These are phyloP conservation scores for Centrapalus pauciflorus DNA, from an alignment of 129 eudicot species.

Conservation along the genomic window DNA sequence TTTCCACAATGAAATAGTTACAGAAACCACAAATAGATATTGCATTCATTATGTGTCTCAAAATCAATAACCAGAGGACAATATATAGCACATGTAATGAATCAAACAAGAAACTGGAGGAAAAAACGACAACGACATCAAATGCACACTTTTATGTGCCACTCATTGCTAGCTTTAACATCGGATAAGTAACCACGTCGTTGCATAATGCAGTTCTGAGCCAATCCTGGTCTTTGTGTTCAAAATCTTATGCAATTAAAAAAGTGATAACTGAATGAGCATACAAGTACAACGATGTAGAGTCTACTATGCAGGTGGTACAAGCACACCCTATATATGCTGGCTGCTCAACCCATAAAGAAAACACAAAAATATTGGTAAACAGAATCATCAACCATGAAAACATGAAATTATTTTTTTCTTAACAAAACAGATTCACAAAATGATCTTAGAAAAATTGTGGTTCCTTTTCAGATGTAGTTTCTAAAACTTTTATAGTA, in stretches of 20 bases:
- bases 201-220: slow-evolving; percentile 7
- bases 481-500: no score
- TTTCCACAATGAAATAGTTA: slow-evolving; percentile 3
- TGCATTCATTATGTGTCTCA: not conserved
- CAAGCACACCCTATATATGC: not conserved
- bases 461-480: no score
- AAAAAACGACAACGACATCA: slow-evolving; percentile 1
- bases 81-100: slow-evolving; percentile 7
- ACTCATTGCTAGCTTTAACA: slow-evolving; percentile 14
- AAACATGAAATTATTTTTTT: no score
- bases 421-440: no score
- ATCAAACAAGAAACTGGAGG: slow-evolving; percentile 23
- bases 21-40: not conserved
- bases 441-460: no score
- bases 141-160: slow-evolving; percentile 27
- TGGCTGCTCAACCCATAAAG: no score
- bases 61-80: slow-evolving; percentile 4
- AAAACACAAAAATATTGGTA: no score
- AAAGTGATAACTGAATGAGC: not conserved
- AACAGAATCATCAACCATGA: no score
- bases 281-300: not conserved
- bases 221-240: not conserved
- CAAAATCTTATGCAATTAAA: slow-evolving; percentile 21
- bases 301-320: not conserved
- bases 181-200: not conserved